A percentile compares a stretch with the other conserved stretches of the same genome.
phyloP scores from a whole-genome alignment of 2,329 filamentous ascomycete species.

The Davidsoniella australis region DNA sequence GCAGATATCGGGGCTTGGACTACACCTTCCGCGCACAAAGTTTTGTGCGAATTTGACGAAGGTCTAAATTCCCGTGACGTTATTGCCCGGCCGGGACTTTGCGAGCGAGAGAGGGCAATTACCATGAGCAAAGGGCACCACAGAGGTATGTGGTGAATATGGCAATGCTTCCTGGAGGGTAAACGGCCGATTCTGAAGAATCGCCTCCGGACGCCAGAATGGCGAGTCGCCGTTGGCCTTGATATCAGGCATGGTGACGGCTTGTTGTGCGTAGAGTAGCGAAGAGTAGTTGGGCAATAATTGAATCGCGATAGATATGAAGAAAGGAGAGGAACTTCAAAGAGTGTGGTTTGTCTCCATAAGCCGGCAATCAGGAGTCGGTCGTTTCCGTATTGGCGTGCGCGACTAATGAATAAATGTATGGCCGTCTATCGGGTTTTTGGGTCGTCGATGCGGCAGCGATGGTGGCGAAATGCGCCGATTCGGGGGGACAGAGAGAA shows the following conservation, averaged over 20 bases:
- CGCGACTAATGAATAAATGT: too few species aligned
- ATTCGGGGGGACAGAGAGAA: background rate
- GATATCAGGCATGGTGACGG: conserved; percentile 3
- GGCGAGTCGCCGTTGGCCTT: conserved; percentile 9
- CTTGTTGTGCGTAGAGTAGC: background rate
- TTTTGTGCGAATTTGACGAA: background rate
- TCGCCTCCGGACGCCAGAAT: conserved; percentile 8
- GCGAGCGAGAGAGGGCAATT: conserved; percentile 11
- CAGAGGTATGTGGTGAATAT: conserved; percentile 68
- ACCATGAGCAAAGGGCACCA: conserved; percentile 65
- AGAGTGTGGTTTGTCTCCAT: too few species aligned
- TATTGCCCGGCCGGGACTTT: background rate
- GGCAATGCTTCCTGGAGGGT: conserved; percentile 60
- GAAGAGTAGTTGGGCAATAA: too few species aligned
- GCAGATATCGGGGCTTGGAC: too few species aligned
- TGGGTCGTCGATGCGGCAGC: background rate
- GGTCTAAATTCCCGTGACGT: background rate
- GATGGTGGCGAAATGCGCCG: background rate
- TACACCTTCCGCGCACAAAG: too few species aligned
- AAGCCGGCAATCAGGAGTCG: too few species aligned
- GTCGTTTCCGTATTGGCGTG: too few species aligned
- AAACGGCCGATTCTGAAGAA: conserved; percentile 27
- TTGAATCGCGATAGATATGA: background rate
- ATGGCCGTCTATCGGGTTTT: background rate
- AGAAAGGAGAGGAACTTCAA: background rate